A percentile compares a stretch with the other conserved stretches of the same genome.
These are phyloP conservation scores for Wilcoxina mikolae DNA, from an alignment of 495 filamentous ascomycete genomes.

Conservation along the genomic window DNA sequence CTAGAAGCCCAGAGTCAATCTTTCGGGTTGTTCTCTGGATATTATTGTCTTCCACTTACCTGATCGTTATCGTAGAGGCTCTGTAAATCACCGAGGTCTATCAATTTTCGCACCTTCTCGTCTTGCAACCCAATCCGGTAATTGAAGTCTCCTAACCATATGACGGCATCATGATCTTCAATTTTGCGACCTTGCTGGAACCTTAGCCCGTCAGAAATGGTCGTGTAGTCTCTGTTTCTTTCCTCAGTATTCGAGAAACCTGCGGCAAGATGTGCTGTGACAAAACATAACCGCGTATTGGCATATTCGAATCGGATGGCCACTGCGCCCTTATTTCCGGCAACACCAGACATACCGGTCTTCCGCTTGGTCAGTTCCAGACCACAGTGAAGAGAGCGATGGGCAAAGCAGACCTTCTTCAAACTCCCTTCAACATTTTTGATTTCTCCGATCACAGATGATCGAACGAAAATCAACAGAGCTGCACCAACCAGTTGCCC, in stretches of 20 bases:
- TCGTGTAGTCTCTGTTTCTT: conserved; percentile 79
- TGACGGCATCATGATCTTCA: conserved; percentile 82
- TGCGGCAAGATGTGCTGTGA: conserved; percentile 91
- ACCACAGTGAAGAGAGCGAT: background rate
- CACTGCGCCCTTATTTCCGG: conserved; percentile 95
- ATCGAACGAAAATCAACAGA: conserved; percentile 74
- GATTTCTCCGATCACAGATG: conserved; percentile 57
- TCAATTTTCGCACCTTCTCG: conserved; percentile 60
- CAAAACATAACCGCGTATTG: conserved; percentile 85
- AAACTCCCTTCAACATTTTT: conserved; percentile 93
- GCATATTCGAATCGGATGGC: conserved; percentile 92
- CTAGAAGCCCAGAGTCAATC: conserved; percentile 32
- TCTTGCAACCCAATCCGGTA: conserved; percentile 82
- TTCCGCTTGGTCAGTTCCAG: conserved; percentile 22
- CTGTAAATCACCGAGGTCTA: conserved; percentile 54
- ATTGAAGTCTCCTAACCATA: conserved; percentile 98
- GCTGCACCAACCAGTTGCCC: conserved; percentile 93
- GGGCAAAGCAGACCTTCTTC: conserved; percentile 50
- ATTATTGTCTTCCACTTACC: conserved; percentile 36
- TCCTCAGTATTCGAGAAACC: conserved; percentile 97
- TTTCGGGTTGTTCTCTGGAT: background rate
- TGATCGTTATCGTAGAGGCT: conserved; percentile 87
- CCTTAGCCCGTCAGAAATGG: conserved; percentile 69
- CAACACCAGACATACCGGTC: conserved; percentile 93
- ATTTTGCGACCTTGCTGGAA: conserved; percentile 85